Base-by-base conservation (phyloP, 1,284 basidiomycete species). In the Pseudozyma tsukubaensis region DNA sequence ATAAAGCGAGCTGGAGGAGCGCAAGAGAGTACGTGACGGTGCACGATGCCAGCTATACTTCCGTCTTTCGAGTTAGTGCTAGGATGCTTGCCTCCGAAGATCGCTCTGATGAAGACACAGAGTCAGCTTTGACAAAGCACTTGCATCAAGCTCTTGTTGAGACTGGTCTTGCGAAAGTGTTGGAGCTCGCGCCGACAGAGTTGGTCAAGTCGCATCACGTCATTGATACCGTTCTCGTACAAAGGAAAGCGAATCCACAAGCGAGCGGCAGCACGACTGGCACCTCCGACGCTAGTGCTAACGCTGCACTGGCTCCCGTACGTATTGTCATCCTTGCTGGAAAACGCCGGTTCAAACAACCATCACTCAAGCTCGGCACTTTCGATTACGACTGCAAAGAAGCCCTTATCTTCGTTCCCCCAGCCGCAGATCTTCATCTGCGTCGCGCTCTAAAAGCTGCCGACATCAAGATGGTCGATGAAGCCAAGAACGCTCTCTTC, bases 21-120 rank as follows among this genome's bases (percentile, higher is more conserved):
- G 67, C 71, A 4, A 44, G 37, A 8, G 53, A 71, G n/a, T 54
- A 50, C 13, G 69, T 61, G 11, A 72, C 71, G 4, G 49, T 83
- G 2, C 79, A 81, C 37, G 82, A 84, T 59, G 74, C 78, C 0
- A 84, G 82, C 61, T 84, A 82, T 43, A 58, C 40, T 2, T 39
- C 69, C 0, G 58, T 77, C 24, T 78, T 78, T 43, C 59, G 67
- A 10, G n/a, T 80, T 7, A 53, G 64, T 14, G 69, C 54, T 24
- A 37, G 58, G 12, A 6, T 50, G 9, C 42, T 48, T 10, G 21
- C 0, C 37, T 19, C 2, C 13, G 44, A 35, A 4, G 4, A 32
- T 1, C 13, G 19, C 4, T 16, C 32, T n/a, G 44, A 42, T 9
- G 45, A 51, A 13, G 32, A 50, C 8, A 18, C 37, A 11, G 59